Evolutionary conservation across 2,329 filamentous ascomycete genomes (phyloP).

Genomic region (Sporothrix dimorphospora): DNA sequence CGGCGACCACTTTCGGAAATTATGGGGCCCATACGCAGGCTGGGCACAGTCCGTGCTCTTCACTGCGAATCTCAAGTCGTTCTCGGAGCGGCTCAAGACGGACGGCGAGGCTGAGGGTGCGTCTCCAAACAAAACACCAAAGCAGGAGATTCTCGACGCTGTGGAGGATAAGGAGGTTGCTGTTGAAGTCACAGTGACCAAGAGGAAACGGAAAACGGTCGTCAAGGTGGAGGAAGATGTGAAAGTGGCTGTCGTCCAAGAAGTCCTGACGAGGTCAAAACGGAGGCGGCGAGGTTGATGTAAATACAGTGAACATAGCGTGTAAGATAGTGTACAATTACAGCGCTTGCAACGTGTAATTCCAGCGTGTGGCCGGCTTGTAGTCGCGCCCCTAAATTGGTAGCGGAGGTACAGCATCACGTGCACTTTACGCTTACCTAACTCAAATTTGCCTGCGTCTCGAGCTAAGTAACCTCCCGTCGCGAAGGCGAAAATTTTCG

Average conservation of each 20-base stretch:
- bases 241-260: background rate
- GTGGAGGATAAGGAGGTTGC: background rate
- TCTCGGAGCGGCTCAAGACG: constrained; percentile 61
- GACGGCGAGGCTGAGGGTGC: constrained; percentile 33
- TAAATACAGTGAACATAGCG: background rate
- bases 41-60: constrained; percentile 99
- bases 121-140: background rate
- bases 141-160: background rate
- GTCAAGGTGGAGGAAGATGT: background rate
- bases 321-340: background rate
- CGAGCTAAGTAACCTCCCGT: background rate
- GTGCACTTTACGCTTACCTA: constrained; percentile 4
- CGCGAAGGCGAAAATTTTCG: constrained; percentile 29
- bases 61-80: constrained; percentile 85
- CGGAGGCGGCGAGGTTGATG: background rate
- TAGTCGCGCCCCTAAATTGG: background rate
- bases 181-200: background rate
- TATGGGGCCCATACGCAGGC: constrained; percentile 93
- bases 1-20: constrained; percentile 81
- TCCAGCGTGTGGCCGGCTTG: background rate
- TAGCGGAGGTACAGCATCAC: background rate
- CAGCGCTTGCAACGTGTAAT: background rate
- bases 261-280: constrained; percentile 6
- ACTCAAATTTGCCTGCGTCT: background rate
- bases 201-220: background rate